Conservation (phyloP, 1,284 basidiomycete genomes). For the Fomes fomentarius region DNA sequence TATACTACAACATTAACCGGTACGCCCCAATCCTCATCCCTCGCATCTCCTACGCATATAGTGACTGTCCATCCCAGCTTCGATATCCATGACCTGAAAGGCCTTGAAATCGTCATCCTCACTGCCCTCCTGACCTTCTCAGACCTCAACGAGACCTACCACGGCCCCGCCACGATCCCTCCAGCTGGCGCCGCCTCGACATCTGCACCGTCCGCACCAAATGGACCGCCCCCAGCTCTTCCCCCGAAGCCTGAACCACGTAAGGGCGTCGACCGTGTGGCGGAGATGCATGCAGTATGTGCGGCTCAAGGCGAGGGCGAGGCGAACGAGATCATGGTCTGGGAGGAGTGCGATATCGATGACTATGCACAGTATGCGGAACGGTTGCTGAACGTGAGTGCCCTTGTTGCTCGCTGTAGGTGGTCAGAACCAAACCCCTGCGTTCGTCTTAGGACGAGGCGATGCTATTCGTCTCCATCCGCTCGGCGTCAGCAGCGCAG, state of each 20-base stretch:
- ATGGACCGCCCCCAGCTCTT: slow-evolving; percentile 42
- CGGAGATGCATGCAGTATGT: slow-evolving; percentile 63
- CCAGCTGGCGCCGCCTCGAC: slow-evolving; percentile 14
- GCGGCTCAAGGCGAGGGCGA: slow-evolving; percentile 47
- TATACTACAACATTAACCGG: slow-evolving; percentile 70
- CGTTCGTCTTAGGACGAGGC: slow-evolving; percentile 62
- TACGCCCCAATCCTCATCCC: background rate
- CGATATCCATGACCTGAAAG: slow-evolving; percentile 81
- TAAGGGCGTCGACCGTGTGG: slow-evolving; percentile 65
- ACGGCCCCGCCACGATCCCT: slow-evolving; percentile 37
- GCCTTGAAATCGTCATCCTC: slow-evolving; percentile 80
- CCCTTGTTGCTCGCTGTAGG: background rate
- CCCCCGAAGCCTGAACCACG: slow-evolving; percentile 68
- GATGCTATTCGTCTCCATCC: slow-evolving; percentile 77
- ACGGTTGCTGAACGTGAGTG: slow-evolving; percentile 60
- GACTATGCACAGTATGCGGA: slow-evolving; percentile 76
- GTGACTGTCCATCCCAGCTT: slow-evolving; percentile 51
- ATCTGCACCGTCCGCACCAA: slow-evolving; percentile 14
- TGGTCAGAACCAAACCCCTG: background rate
- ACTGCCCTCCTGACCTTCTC: slow-evolving; percentile 77
- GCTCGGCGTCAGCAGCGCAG: slow-evolving; percentile 62
- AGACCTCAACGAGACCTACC: slow-evolving; percentile 67
- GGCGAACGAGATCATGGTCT: slow-evolving; percentile 74
- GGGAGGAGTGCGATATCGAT: slow-evolving; percentile 61
- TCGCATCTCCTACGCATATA: background rate